Evolutionary conservation across 2,329 filamentous ascomycete genomes (phyloP), one percentile per base, ranked within the genome.

Genomic region (Lachnellula suecica): DNA sequence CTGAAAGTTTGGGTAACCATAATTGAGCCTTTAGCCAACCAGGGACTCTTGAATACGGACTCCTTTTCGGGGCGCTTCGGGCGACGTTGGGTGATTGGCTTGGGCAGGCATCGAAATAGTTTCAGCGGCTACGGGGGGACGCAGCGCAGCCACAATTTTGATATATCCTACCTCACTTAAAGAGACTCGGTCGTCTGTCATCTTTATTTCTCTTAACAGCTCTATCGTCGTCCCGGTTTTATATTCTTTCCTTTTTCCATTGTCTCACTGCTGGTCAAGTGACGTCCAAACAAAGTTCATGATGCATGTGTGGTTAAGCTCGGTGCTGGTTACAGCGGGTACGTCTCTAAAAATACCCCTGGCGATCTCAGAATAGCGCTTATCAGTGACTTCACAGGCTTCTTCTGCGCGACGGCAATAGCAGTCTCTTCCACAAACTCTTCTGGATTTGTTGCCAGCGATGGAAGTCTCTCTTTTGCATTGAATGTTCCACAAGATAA

Each of bases 401-500:
- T 53, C 31, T 52, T 60, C 11, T 20, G 54, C 11, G 42, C 52
- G 19, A 58, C 51, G 3, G 43, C 31, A 8, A 8, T 34, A 24
- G 59, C 57, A 13, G 40, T 56, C n/a, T 47, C 50, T 4, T 58
- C 57, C 11, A 48, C 51, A 13, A 31, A 71, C 5, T 83, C 86
- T 53, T 73, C 74, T 7, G 71, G 69, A 43, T 79, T 80, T 44
- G 63, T 76, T 43, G 71, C 76, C 2, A 70, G 70, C 49, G 68
- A 74, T 52, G 65, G 71, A 46, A 68, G 71, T 19, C 63, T 79
- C 51, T 68, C 70, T n/a, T 83, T 83, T 61, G 74, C 74, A 46
- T 69, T 79, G 51, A 76, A 77, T 49, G 73, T 79, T 20, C 74
- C 79, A 37, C 64, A 74, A n/a, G 68, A 75, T 51, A 70, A 71